Evolutionary conservation across 257 asterid genomes (phyloP).

Genomic region (Solanum sejunctum): DNA sequence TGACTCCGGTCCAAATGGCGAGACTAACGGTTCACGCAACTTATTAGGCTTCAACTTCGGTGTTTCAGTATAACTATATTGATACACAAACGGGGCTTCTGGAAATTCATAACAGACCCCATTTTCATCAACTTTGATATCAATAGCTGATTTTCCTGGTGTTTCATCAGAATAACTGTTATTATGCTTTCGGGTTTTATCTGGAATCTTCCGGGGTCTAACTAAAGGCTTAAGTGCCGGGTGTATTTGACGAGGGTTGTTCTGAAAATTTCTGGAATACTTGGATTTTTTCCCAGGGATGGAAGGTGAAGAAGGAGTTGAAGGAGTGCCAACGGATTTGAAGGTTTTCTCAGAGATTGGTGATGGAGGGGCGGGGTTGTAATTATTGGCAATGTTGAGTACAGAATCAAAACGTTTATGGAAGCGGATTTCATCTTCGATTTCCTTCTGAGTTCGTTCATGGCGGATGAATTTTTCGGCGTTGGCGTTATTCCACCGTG

Average conservation of each 20-base stretch:
- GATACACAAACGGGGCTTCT: slow-evolving; percentile 78
- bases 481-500: slow-evolving; percentile 98
- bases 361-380: slow-evolving; percentile 76
- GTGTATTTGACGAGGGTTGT: slow-evolving; percentile 11
- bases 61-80: slow-evolving; percentile 94
- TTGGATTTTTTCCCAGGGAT: slow-evolving; percentile 76
- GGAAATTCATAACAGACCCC: slow-evolving; percentile 68
- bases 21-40: slow-evolving; percentile 72
- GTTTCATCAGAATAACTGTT: not conserved
- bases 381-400: slow-evolving; percentile 42
- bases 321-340: slow-evolving; percentile 83
- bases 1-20: slow-evolving; percentile 73
- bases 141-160: slow-evolving; percentile 3
- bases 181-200: not conserved
- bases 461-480: slow-evolving; percentile 62
- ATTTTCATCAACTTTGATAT: slow-evolving; percentile 48
- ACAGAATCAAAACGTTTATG: slow-evolving; percentile 71
- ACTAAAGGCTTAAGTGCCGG: slow-evolving; percentile 54
- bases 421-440: slow-evolving; percentile 70
- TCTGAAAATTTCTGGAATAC: slow-evolving; percentile 38
- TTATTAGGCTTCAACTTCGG: slow-evolving; percentile 74
- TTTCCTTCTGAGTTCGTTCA: slow-evolving; percentile 49
- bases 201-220: slow-evolving; percentile 20
- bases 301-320: slow-evolving; percentile 75
- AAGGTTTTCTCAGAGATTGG: slow-evolving; percentile 20